Evolutionary conservation across 1,284 basidiomycete species (phyloP), one percentile per base, ranked within the genome.

Genomic region (Psilocybe mexicana): DNA sequence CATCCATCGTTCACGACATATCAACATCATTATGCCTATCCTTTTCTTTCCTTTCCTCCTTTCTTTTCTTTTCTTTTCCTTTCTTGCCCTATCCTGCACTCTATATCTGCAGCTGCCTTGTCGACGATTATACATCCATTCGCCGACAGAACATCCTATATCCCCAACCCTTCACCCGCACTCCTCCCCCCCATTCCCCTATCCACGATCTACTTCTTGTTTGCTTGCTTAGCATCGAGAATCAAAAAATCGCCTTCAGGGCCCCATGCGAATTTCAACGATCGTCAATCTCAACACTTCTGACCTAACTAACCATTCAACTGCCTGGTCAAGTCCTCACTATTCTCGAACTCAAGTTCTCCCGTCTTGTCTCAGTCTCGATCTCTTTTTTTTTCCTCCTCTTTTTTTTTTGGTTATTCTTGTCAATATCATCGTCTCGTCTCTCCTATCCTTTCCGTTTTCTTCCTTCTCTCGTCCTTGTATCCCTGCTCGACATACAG

Each of bases 241-340:
- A 48, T 48, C 30, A 11, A n/a, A 48, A 48, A 48, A 48, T 40
- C 38, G 14, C 10, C 38, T 8, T 12, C 12, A 40, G 38, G 38
- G 38, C 11, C 52, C 7, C n/a, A 28, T 24, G 11, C 45, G 25
- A 28, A 14, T 40, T 28, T 38, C 11, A 10, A 8, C 23, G 28
- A 36, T 40, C 57, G 25, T 28, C 52, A 23, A 33, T 7, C 30
- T 52, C 53, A 52, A 43, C 52, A 28, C 55, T 45, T 45, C 36
- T 49, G 57, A 59, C 51, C 51, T 48, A 51, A 54, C 48, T 59
- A 53, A 55, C 42, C 67, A 68, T 68, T 66, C 67, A 68, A 68
- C 66, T 67, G 66, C 54, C 59, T 59, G 63, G 61, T 64, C 61
- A 38, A 59, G 38, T 42, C 48, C 46, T 28, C 18, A 38, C 28